Evolutionary conservation across 75 land plant genomes (phyloP), one percentile per base, ranked within the genome.

Genomic region (Selaginella tamariscina): DNA sequence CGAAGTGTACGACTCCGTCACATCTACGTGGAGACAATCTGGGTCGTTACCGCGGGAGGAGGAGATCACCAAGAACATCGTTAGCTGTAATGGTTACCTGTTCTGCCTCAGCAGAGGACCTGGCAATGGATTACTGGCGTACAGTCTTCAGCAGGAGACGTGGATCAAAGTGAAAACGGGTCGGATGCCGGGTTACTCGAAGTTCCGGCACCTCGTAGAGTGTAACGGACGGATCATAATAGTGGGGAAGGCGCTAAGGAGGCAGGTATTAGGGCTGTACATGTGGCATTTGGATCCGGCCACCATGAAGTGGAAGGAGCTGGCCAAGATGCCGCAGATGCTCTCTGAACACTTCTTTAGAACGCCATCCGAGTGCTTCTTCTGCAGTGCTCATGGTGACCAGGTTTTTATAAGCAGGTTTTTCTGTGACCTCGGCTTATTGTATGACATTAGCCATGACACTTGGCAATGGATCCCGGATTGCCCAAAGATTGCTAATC

Each of bases 301-400:
- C 27, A 75, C 56, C 1, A 44, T 75, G 64, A 71, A 71, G 67
- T 75, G 78, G 78, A 26, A 44, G 0, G 78, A 75, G 32, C 67
- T 71, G 5, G 78, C 73, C 30, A 73, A 72, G 24, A 66, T 75
- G 78, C 78, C 78, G n/a, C 73, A 64, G 67, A 11, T 32, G 0
- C 64, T 75, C 31, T 75, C 75, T 27, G 78, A 71, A 2, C 73
- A 71, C 24, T 75, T 75, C 60, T 63, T 75, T 22, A 54, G 74
- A n/a, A 56, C 75, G 28, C 69, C 73, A 22, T 75, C 78, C 31
- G 73, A 75, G 68, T 72, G 78, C 78, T 75, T 75, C 73, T 71
- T 64, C 20, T 71, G 78, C 63, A 65, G 65, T 21, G 74, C 67
- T 26, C 78, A 70, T 31, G 78, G 78, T 22, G 75, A 75, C 68